Percentiles rank a stretch among this genome's conserved stretches.
Evolutionary conservation across 2,329 filamentous ascomycete genomes (phyloP).

Genomic region (Colletotrichum chlorophyti): DNA sequence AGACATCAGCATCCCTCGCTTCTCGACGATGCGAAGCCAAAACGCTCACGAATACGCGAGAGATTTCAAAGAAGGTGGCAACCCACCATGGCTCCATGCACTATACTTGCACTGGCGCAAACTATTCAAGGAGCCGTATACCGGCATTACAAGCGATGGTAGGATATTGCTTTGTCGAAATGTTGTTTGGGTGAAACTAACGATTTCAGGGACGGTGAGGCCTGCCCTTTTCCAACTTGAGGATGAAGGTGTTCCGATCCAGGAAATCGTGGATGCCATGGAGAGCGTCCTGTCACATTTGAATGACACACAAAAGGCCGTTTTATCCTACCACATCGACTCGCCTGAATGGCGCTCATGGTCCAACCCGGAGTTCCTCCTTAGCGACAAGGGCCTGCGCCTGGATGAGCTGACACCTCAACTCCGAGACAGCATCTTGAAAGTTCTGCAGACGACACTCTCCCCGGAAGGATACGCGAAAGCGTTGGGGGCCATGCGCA

Average conservation of each 20-base stretch:
- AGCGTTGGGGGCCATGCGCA: constrained; percentile 72
- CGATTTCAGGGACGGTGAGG: constrained; percentile 52
- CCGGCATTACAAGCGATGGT: constrained; percentile 75
- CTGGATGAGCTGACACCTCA: constrained; percentile 63
- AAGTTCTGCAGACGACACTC: constrained; percentile 63
- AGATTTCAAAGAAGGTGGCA: constrained; percentile 62
- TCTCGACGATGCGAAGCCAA: constrained; percentile 68
- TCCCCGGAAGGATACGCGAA: constrained; percentile 77
- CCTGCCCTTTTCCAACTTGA: constrained; percentile 62
- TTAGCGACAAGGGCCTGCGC: constrained; percentile 72
- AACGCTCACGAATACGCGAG: constrained; percentile 68
- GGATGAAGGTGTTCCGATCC: constrained; percentile 69
- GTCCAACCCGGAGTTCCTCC: constrained; percentile 76
- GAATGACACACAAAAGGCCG: constrained; percentile 53
- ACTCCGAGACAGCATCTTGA: constrained; percentile 57
- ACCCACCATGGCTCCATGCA: constrained; percentile 71
- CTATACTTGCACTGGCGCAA: constrained; percentile 66
- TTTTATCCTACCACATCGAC: constrained; percentile 67
- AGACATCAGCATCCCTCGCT: constrained; percentile 66
- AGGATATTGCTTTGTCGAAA: no score
- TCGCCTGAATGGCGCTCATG: constrained; percentile 74
- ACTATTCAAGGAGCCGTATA: constrained; percentile 70
- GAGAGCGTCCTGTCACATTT: constrained; percentile 54
- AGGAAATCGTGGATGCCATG: constrained; percentile 59
- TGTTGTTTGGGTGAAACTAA: constrained; percentile 21